Base-by-base conservation (phyloP, 1,284 basidiomycete genomes). In the Tetrapyrgos nigripes region DNA sequence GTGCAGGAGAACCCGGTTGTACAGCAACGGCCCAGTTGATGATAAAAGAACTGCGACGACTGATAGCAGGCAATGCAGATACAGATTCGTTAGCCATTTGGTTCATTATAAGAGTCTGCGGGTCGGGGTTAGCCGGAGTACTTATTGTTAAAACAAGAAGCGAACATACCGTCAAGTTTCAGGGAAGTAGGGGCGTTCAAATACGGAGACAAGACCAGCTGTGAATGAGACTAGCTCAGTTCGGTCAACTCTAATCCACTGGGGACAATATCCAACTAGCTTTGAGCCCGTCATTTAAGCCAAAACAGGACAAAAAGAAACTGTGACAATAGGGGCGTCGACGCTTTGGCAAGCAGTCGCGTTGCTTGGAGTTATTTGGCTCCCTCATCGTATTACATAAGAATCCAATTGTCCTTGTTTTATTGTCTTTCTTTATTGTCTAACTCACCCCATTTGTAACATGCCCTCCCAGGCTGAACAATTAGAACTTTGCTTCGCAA, bases 1-100 rank as follows among this genome's bases (percentile, higher is more conserved):
- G 82, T 0, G 81, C 76, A 10, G 88, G 88, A 17, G 88, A 86
- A 14, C 88, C 89, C 4, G 89, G 89, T 54, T 86, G 83, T 54
- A 91, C 85, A 62, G 76, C 78, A 21, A 83, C 73, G 10, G 82
- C 83, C 88, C 88, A 89, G 46, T 80, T 66, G 27, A 80, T 65
- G 43, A 89, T 86, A 28, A 76, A 73, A 61, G 66, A 73, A 27
- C 77, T 80, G 58, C 71, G 74, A 31, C 59, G 51, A 28, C 55
- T 51, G 4, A 45, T n/a, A 43, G 45, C 23, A 19, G 50, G 48
- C 2, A 49, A 23, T 9, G 35, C 11, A 50, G 47, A 52, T 19
- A 35, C 3, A 19, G 49, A 29, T 27, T 57, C 55, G 48, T 47
- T 53, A n/a, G 55, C 44, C 27, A 40, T 53, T 24, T 46, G 52